Evolutionary conservation across 495 filamentous ascomycete species (phyloP).

Genomic region (Achaetomiella virescens): DNA sequence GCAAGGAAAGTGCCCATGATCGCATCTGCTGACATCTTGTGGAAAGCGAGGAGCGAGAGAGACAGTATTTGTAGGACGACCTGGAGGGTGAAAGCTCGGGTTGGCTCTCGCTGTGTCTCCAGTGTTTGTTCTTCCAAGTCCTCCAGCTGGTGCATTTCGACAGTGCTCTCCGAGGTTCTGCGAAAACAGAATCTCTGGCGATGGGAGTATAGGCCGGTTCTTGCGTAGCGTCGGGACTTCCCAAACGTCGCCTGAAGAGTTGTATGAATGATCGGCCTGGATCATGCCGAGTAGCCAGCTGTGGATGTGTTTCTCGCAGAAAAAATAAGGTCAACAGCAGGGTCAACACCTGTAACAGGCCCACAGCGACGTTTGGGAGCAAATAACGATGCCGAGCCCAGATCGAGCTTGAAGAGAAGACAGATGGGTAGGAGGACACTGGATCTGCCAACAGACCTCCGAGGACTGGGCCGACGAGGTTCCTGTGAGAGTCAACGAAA

Average conservation of each 20-base stretch:
- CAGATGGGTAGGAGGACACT: neutral
- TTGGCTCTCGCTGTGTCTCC: neutral
- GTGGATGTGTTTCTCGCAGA: slow-evolving; percentile 3
- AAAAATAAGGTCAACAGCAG: neutral
- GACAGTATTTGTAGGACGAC: slow-evolving; percentile 8
- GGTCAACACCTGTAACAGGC: slow-evolving; percentile 1
- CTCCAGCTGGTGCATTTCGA: neutral
- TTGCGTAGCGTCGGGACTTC: no score
- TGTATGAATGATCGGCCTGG: neutral
- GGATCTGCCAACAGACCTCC: slow-evolving; percentile 12
- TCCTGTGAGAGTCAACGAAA: no score
- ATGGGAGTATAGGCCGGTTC: no score
- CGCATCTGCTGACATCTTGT: slow-evolving; percentile 8
- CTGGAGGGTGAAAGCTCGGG: neutral
- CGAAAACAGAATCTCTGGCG: no score
- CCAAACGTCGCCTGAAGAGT: neutral
- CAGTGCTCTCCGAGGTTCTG: neutral
- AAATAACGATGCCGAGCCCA: slow-evolving; percentile 2
- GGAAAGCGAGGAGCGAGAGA: slow-evolving; percentile 11
- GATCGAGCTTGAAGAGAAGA: slow-evolving; percentile 1
- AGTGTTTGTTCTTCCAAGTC: neutral
- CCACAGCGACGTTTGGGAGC: slow-evolving; percentile 7
- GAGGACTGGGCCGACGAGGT: slow-evolving; percentile 9
- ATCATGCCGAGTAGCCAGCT: neutral
- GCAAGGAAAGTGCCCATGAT: slow-evolving; percentile 6